Evolutionary conservation across 2,329 filamentous ascomycete genomes (phyloP).

Genomic region (Periconia sp.): DNA sequence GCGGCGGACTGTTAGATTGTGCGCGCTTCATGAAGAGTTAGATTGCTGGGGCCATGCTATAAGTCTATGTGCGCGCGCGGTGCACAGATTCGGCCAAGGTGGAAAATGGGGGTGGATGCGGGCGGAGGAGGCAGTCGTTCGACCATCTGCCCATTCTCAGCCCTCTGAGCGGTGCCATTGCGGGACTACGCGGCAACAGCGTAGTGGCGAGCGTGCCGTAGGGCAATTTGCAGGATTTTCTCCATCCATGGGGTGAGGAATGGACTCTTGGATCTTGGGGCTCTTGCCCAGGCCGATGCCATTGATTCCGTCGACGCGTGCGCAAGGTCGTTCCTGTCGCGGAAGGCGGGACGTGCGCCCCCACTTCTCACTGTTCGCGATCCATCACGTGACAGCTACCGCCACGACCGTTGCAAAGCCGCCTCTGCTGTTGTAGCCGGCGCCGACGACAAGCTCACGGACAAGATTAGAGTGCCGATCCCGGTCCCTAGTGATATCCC

Average conservation of each 20-base stretch:
- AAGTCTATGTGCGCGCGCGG: constrained; percentile 10
- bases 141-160: constrained; percentile 35
- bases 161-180: constrained; percentile 15
- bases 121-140: constrained; percentile 6
- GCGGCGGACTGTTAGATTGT: constrained; percentile 26
- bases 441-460: too few species aligned
- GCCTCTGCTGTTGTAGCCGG: too few species aligned
- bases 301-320: too few species aligned
- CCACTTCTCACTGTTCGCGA: too few species aligned
- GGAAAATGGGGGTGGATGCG: constrained; percentile 35
- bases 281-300: constrained; percentile 22
- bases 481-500: too few species aligned
- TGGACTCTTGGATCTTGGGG: too few species aligned
- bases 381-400: too few species aligned
- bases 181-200: constrained; percentile 7
- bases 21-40: constrained; percentile 45
- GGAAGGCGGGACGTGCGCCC: too few species aligned
- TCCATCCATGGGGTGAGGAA: constrained; percentile 34
- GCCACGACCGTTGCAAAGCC: too few species aligned
- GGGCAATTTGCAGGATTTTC: constrained; percentile 20
- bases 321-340: too few species aligned
- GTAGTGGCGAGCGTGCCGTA: constrained; percentile 11
- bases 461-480: too few species aligned
- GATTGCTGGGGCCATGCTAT: constrained; percentile 41
- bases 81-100: constrained; percentile 17